Conservation (phyloP, 1,139 yeast species). For the Chernovozyma aurita region DNA sequence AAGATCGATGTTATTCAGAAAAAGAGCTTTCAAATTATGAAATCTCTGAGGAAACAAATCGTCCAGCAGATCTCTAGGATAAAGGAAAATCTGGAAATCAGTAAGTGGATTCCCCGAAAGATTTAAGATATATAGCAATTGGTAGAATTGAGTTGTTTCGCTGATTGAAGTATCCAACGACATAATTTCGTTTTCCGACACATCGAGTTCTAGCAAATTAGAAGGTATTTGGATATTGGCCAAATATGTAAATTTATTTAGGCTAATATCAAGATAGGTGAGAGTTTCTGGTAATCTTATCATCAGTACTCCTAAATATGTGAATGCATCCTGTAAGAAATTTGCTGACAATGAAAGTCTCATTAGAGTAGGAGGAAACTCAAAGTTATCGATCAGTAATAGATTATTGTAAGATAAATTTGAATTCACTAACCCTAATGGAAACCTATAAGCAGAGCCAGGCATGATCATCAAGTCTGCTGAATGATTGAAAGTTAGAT, state of each 20-base stretch:
- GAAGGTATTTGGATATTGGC: constrained; percentile 1
- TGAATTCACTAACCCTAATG: constrained; percentile 1
- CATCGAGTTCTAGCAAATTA: constrained; percentile 4
- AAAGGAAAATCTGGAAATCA: not conserved
- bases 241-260: constrained; percentile 1
- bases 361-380: constrained; percentile 2
- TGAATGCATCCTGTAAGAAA: constrained; percentile 1
- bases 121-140: constrained; percentile 1
- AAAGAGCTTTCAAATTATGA: constrained; percentile 3
- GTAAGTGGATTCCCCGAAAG: constrained; percentile 5
- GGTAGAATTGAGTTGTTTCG: not conserved
- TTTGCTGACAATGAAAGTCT: constrained; percentile 4
- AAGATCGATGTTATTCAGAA: constrained; percentile 3
- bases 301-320: not conserved
- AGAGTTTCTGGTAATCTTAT: constrained; percentile 2
- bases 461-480: not conserved
- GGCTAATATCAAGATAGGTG: constrained; percentile 3
- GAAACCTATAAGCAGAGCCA: not conserved
- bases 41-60: not conserved
- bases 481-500: constrained; percentile 3
- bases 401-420: constrained; percentile 4
- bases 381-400: not conserved
- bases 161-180: not conserved
- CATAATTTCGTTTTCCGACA: constrained; percentile 2
- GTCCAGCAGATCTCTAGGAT: not conserved